Evolutionary conservation across 2,329 filamentous ascomycete species (phyloP).

Genomic region (Rhynchosporium secalis): DNA sequence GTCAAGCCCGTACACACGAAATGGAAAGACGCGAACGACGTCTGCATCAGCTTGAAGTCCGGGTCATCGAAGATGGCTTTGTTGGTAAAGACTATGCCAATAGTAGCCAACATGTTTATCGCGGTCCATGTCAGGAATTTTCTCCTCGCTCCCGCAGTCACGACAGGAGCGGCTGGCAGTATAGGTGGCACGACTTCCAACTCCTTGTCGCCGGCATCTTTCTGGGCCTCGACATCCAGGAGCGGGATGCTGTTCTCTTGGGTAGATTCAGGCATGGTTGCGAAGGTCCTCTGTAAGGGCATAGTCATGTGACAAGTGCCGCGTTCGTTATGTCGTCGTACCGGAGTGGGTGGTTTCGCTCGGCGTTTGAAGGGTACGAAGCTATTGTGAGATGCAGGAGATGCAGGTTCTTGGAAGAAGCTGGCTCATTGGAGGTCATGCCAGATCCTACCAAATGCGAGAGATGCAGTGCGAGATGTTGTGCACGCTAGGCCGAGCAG

Average conservation of each 20-base stretch:
- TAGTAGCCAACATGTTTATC: slow-evolving; percentile 34
- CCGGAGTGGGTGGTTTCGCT: background rate
- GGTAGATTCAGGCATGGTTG: slow-evolving; percentile 22
- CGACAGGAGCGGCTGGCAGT: slow-evolving; percentile 8
- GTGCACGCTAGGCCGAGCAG: background rate
- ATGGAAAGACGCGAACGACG: slow-evolving; percentile 33
- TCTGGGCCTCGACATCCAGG: slow-evolving; percentile 27
- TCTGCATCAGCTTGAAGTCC: slow-evolving; percentile 36
- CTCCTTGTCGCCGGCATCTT: slow-evolving; percentile 19
- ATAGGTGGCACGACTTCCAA: slow-evolving; percentile 15
- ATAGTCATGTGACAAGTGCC: slow-evolving; percentile 22
- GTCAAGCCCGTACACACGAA: slow-evolving; percentile 36
- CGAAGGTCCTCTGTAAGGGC: background rate
- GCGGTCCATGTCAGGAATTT: slow-evolving; percentile 30
- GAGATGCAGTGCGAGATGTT: background rate
- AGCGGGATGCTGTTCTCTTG: slow-evolving; percentile 29
- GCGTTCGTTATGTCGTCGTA: background rate
- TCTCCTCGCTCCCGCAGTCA: slow-evolving; percentile 16
- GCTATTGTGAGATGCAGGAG: slow-evolving; percentile 2
- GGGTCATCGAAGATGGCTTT: slow-evolving; percentile 36
- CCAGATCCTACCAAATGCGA: background rate
- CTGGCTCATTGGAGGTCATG: slow-evolving; percentile 11
- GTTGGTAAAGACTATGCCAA: slow-evolving; percentile 37
- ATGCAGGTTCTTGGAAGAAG: background rate
- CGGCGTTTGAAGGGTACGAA: background rate